A percentile compares a stretch with the other conserved stretches of the same genome.
phyloP scores from a whole-genome alignment of 441 rosid genomes.

The Bruguiera hainesii region DNA sequence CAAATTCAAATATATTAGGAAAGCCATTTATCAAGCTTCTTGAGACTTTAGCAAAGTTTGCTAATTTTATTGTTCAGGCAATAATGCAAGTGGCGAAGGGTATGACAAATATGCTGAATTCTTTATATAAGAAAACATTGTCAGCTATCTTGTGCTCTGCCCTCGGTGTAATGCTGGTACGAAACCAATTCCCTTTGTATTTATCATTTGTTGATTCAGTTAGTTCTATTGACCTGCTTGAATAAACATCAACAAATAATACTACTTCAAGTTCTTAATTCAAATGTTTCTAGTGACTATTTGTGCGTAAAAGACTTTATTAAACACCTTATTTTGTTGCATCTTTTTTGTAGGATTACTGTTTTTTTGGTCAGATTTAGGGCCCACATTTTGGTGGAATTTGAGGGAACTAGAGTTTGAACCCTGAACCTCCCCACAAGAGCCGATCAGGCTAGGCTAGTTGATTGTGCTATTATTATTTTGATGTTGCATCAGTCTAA shows the following conservation, averaged over 20 bases:
- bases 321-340: no score
- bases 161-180: slow-evolving; percentile 77
- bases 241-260: neutral
- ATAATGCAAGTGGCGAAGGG: slow-evolving; percentile 38
- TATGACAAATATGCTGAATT: slow-evolving; percentile 46
- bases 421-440: no score
- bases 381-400: no score
- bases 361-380: no score
- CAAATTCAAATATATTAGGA: slow-evolving; percentile 16
- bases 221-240: neutral
- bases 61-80: slow-evolving; percentile 28
- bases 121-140: slow-evolving; percentile 57
- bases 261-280: no score
- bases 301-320: no score
- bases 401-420: no score
- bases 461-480: no score
- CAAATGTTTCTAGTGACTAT: no score
- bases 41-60: slow-evolving; percentile 32
- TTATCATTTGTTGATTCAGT: neutral
- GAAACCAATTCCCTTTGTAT: slow-evolving; percentile 14
- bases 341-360: no score
- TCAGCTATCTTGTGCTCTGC: slow-evolving; percentile 59
- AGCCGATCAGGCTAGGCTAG: no score
- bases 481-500: no score
- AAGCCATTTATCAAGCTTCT: slow-evolving; percentile 30